A percentile compares a stretch with the other conserved stretches of the same genome.
These are phyloP conservation scores for Diplodia intermedia DNA, from an alignment of 2,329 filamentous ascomycete species.

Conservation along the genomic window DNA sequence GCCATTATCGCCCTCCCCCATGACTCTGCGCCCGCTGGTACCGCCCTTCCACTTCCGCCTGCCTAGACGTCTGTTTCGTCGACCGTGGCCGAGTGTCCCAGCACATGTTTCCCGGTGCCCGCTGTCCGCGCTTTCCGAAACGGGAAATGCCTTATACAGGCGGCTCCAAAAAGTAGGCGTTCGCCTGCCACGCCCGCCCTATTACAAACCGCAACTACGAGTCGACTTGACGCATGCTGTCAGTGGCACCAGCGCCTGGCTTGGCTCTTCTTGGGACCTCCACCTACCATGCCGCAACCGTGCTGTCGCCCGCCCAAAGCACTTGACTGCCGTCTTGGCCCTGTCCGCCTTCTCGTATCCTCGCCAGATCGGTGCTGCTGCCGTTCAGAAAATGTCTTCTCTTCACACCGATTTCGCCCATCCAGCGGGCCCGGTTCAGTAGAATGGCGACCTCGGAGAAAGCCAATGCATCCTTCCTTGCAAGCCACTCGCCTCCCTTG, in stretches of 20 bases:
- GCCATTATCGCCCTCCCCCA: neutral
- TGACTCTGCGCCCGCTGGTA: too few relatives aligned
- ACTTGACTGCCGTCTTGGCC: conserved; percentile 10
- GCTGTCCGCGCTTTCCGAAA: neutral
- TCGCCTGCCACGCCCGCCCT: too few relatives aligned
- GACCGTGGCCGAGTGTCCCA: neutral
- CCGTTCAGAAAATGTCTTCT: neutral
- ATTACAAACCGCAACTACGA: conserved; percentile 10
- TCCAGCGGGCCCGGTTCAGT: neutral
- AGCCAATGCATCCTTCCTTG: neutral
- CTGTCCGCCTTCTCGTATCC: neutral
- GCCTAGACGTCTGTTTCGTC: neutral
- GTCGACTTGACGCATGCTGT: neutral
- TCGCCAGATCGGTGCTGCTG: neutral
- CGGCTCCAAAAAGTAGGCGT: neutral
- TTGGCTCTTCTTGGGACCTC: conserved; percentile 25
- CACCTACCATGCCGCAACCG: conserved; percentile 23
- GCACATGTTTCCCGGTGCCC: neutral
- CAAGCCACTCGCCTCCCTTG: neutral
- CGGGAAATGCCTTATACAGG: conserved; percentile 8
- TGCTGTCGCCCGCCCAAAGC: neutral
- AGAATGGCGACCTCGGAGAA: neutral
- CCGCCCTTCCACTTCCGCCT: neutral
- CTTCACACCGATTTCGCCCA: neutral
- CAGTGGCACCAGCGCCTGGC: conserved; percentile 4